These are phyloP conservation scores for Xylaria sp. DNA, from an alignment of 2,329 filamentous ascomycete species.

Conservation along the genomic window DNA sequence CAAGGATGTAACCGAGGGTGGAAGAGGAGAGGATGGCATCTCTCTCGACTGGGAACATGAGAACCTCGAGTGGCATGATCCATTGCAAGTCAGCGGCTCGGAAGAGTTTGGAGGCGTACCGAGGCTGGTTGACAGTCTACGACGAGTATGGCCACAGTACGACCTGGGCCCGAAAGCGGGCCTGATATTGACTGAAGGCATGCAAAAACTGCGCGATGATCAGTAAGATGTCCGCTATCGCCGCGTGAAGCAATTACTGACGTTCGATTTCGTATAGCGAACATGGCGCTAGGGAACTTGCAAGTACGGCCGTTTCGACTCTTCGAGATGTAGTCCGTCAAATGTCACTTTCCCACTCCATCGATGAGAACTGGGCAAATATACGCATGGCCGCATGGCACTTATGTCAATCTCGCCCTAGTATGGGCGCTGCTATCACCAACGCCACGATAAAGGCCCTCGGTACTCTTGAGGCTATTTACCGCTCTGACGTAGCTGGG, in stretches of 20 bases:
- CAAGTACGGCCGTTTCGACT: conserved; percentile 60
- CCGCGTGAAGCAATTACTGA: conserved; percentile 9
- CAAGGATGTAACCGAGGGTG: conserved; percentile 52
- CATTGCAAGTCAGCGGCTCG: conserved; percentile 58
- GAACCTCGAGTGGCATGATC: conserved; percentile 66
- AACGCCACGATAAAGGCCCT: conserved; percentile 60
- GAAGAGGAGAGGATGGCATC: conserved; percentile 58
- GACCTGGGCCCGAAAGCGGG: conserved; percentile 60
- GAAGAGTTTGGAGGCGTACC: conserved; percentile 64
- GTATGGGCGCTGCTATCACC: conserved; percentile 71
- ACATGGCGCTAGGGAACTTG: conserved; percentile 69
- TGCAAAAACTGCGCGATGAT: conserved; percentile 63
- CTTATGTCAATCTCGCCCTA: conserved; percentile 72
- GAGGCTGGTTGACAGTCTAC: conserved; percentile 65
- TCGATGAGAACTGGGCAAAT: conserved; percentile 58
- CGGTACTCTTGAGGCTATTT: conserved; percentile 49
- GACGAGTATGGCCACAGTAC: conserved; percentile 68
- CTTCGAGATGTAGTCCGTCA: conserved; percentile 59
- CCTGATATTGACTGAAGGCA: conserved; percentile 55
- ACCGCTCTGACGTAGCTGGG: conserved; percentile 38
- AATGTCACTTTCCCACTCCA: conserved; percentile 44
- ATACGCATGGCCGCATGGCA: conserved; percentile 70
- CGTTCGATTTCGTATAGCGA: conserved; percentile 41
- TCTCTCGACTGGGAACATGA: conserved; percentile 71
- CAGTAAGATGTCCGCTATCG: conserved; percentile 48